A percentile compares a stretch with the other conserved stretches of the same genome.
These are phyloP conservation scores for Cyberlindnera saturnus DNA, from an alignment of 805 yeast species.

Conservation along the genomic window DNA sequence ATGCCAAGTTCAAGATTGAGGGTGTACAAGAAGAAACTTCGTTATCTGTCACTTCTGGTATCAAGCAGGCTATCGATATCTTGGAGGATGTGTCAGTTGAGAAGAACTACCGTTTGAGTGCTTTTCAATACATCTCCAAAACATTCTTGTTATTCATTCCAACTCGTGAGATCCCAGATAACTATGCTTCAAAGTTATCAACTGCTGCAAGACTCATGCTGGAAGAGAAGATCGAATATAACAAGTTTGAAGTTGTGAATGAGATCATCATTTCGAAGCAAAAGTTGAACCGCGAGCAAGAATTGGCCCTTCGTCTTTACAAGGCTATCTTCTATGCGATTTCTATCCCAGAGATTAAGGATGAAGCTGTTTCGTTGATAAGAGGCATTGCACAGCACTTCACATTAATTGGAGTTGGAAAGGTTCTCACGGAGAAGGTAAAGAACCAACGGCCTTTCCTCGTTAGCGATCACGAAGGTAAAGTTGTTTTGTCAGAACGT, in stretches of 20 bases:
- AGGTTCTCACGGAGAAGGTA: conserved; percentile 61
- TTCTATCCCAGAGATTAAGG: conserved; percentile 64
- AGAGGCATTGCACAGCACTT: conserved; percentile 72
- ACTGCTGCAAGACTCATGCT: conserved; percentile 41
- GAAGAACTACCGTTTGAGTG: conserved; percentile 65
- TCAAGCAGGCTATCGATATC: conserved; percentile 69
- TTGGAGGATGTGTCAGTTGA: conserved; percentile 57
- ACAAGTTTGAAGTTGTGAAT: conserved; percentile 28
- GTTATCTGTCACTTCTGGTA: conserved; percentile 77
- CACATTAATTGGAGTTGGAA: conserved; percentile 69
- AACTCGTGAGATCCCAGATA: conserved; percentile 33
- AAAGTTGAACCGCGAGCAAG: conserved; percentile 55
- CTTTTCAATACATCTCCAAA: conserved; percentile 65
- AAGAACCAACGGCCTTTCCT: conserved; percentile 66
- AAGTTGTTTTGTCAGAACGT: conserved; percentile 59
- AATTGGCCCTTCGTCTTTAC: conserved; percentile 54
- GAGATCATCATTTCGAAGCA: conserved; percentile 41
- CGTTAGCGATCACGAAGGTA: conserved; percentile 76
- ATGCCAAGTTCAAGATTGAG: conserved; percentile 63
- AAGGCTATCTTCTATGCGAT: conserved; percentile 72
- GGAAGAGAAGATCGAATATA: conserved; percentile 29
- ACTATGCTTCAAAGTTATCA: conserved; percentile 37
- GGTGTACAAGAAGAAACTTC: conserved; percentile 61
- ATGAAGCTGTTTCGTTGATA: conserved; percentile 59
- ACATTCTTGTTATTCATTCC: conserved; percentile 62